A percentile compares a stretch with the other conserved stretches of the same genome.
phyloP scores from a whole-genome alignment of 2,329 filamentous ascomycete species.

The Aspergillus sp. region DNA sequence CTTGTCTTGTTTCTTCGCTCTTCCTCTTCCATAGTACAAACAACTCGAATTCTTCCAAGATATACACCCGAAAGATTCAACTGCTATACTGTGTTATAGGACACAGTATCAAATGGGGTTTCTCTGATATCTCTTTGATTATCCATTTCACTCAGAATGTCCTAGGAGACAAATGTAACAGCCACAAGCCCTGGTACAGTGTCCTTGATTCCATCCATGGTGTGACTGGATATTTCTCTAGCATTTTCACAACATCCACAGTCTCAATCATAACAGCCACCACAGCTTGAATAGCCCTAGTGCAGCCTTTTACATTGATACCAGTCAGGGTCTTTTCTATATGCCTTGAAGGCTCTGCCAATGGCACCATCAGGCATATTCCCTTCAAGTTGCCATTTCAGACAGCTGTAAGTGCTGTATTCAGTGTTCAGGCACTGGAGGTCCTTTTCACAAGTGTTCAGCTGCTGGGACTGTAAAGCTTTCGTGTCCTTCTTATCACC shows the following conservation, averaged over 20 bases:
- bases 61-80: neutral
- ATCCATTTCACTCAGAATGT: neutral
- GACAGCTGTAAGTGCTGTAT: no score
- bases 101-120: neutral
- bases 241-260: slow-evolving; percentile 4
- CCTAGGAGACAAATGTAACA: neutral
- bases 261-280: slow-evolving; percentile 5
- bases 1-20: no score
- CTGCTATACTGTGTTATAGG: neutral
- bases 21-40: neutral
- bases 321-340: neutral
- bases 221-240: neutral
- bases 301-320: slow-evolving; percentile 1
- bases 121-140: neutral
- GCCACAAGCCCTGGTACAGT: neutral
- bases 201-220: neutral
- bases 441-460: neutral
- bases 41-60: neutral
- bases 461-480: neutral
- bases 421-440: neutral
- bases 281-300: slow-evolving; percentile 3
- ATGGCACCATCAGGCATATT: neutral
- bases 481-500: neutral
- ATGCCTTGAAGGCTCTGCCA: neutral
- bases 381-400: neutral